Base-by-base conservation (phyloP, 768 basidiomycete species). In the Gelatoporia subvermispora region DNA sequence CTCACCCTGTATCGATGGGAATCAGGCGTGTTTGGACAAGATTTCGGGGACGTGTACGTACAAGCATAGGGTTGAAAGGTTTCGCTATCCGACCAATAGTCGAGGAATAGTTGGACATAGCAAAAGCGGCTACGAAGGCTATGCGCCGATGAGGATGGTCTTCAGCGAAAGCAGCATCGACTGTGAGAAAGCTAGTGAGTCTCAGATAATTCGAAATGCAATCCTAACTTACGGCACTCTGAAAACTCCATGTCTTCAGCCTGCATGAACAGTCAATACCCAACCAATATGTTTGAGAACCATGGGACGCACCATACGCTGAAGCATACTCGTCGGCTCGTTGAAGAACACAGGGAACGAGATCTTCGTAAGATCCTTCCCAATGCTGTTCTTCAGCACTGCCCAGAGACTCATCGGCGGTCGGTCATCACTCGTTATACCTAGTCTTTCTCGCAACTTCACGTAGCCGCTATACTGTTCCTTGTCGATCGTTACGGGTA, bases 211-310 rank as follows among this genome's bases (percentile, higher is more conserved):
- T 8, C 2, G 10, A 20, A 20, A 8, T 4, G 1, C 15, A 11
- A 2, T 13, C 8, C 15, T 31, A 10, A 79, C 88, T 72, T 59
- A 90, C 88, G 69, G 60, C 92, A 95, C 56, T 93, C 91, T 1
- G 89, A 85, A 67, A 94, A 96, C 65, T 96, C 94, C 91, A 95
- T 95, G 67, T 98, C 94, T 68, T 98, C 94, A 10, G 93, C 88
- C 77, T 74, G 37, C 17, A 54, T 45, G 38, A 4, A 2, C 7
- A 16, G 22, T 8, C 31, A 45, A 28, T 21, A 20, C 4, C 21
- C 8, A 5, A 34, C 25, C 10, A 40, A 11, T 18, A 20, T 15
- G 4, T 13, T 8, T 3, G 15, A 8, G 5, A 44, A 43, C 49
- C 5, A 10, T 17, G 7, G 3, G 7, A 67, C 73, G 43, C 56